These are phyloP conservation scores for Carallia pectinifolia DNA, from an alignment of 345 rosid species.

Conservation along the genomic window DNA sequence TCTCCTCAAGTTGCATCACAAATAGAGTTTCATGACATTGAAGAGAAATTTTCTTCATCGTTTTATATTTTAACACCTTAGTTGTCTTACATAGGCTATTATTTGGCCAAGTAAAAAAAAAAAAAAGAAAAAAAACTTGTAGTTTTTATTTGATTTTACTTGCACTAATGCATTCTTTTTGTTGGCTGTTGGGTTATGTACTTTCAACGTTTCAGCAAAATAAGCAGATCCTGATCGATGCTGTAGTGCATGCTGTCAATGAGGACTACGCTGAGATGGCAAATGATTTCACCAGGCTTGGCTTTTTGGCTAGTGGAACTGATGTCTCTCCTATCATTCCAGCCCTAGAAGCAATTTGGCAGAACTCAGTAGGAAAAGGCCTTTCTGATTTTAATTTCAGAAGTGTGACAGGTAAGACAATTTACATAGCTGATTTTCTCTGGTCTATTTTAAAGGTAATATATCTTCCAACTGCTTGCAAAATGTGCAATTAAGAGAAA, in stretches of 20 bases:
- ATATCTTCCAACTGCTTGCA: too few relatives aligned
- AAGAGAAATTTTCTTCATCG: not conserved
- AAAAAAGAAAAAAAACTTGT: not conserved
- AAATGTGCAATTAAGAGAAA: too few relatives aligned
- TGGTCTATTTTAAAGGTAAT: too few relatives aligned
- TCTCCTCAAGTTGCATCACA: not conserved
- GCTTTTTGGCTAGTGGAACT: constrained; percentile 92
- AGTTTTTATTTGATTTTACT: not conserved
- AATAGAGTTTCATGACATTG: not conserved
- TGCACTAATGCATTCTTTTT: constrained; percentile 1
- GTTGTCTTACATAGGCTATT: too few relatives aligned
- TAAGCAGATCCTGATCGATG: constrained; percentile 95
- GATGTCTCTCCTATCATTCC: constrained; percentile 97
- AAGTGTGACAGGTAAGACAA: constrained; percentile 75
- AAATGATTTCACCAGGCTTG: constrained; percentile 98
- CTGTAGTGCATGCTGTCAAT: constrained; percentile 97
- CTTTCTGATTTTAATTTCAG: constrained; percentile 93
- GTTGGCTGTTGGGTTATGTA: constrained; percentile 6
- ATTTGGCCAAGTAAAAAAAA: not conserved
- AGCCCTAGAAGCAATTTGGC: constrained; percentile 98
- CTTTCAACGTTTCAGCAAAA: constrained; percentile 69
- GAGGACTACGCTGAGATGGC: constrained; percentile 99
- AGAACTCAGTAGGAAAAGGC: constrained; percentile 88
- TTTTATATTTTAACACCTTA: not conserved
- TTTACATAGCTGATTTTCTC: not conserved